Conservation (phyloP, 164 flowering plant genomes). For the Chimonanthus praecox region DNA sequence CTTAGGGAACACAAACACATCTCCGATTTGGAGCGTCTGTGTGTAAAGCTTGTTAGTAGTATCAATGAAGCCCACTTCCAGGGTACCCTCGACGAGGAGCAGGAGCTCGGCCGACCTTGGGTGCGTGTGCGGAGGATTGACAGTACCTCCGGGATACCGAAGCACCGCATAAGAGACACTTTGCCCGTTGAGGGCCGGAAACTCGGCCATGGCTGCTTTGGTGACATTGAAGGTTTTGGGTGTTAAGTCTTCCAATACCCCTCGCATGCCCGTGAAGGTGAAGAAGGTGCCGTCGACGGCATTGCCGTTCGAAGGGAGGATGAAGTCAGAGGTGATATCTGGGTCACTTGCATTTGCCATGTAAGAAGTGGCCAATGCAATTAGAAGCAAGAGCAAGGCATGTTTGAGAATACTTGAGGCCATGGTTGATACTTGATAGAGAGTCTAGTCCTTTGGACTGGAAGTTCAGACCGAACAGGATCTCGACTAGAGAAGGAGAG, state of each 20-base stretch:
- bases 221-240: conserved; percentile 19
- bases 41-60: conserved; percentile 23
- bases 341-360: conserved; percentile 19
- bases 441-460: neutral
- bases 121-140: conserved; percentile 33
- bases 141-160: conserved; percentile 17
- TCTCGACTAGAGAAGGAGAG: neutral
- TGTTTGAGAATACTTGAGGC: neutral
- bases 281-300: conserved; percentile 18
- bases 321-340: conserved; percentile 19
- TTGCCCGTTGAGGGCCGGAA: conserved; percentile 30
- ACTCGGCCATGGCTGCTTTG: conserved; percentile 26
- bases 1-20: conserved; percentile 28
- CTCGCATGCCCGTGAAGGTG: conserved; percentile 26
- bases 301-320: conserved; percentile 10
- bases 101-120: conserved; percentile 35
- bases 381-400: conserved; percentile 8
- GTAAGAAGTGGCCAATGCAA: conserved; percentile 9
- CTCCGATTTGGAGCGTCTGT: conserved; percentile 18
- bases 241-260: neutral
- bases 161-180: conserved; percentile 28
- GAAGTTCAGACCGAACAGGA: neutral
- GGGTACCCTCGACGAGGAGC: conserved; percentile 14
- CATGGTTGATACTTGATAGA: neutral
- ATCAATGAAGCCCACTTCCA: conserved; percentile 26